Evolutionary conservation across 768 basidiomycete genomes (phyloP).

Genomic region (Suillus ampliporus): DNA sequence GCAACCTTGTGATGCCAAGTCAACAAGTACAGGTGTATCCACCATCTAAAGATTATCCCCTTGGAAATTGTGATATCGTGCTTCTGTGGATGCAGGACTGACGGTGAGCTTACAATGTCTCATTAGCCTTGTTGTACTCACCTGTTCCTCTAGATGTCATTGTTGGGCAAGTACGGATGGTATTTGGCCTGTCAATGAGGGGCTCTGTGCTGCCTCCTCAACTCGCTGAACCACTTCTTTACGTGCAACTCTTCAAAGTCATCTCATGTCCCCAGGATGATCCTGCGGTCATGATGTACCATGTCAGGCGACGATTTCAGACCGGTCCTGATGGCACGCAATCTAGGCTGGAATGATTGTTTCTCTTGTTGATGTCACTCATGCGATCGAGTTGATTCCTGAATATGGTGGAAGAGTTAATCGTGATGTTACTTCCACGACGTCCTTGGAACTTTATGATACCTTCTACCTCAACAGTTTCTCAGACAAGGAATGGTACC

Average conservation of each 20-base stretch:
- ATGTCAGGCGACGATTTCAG: too few species aligned
- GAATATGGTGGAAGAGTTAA: not conserved
- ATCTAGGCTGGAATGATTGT: too few species aligned
- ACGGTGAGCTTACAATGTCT: not conserved
- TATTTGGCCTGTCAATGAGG: not conserved
- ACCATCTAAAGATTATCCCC: not conserved
- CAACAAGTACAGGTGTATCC: not conserved
- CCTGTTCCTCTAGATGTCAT: not conserved
- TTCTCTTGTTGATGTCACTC: too few species aligned
- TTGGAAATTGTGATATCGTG: not conserved
- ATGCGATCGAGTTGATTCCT: too few species aligned
- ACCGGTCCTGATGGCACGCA: too few species aligned
- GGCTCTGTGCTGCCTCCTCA: not conserved
- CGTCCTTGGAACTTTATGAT: not conserved
- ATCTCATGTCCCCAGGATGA: too few species aligned
- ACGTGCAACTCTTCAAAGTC: too few species aligned
- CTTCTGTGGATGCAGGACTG: not conserved
- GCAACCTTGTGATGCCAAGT: not conserved
- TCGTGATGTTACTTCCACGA: not conserved
- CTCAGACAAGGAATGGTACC: slow-evolving; percentile 4
- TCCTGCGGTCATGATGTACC: too few species aligned
- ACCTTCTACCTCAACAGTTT: not conserved
- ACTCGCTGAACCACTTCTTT: too few species aligned
- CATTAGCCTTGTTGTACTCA: not conserved
- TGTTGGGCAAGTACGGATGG: not conserved